Evolutionary conservation across 176 grass and related monocot genomes (phyloP).

Genomic region (Lolium rigidum): DNA sequence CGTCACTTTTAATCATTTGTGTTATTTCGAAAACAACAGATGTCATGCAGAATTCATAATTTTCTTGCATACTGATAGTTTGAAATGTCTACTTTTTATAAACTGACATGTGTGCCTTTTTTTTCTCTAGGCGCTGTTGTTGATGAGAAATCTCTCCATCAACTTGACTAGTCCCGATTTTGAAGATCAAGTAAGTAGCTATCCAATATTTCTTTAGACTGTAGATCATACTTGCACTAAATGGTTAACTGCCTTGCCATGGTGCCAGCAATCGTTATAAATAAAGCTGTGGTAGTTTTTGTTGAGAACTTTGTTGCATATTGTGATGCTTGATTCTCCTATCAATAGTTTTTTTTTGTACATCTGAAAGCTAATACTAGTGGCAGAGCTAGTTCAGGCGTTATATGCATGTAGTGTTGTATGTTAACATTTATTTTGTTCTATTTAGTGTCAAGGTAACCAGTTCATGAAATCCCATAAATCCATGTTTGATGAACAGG

Average conservation of each 20-base stretch:
- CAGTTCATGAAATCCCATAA: conserved; percentile 12
- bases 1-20: conserved; percentile 15
- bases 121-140: conserved; percentile 75
- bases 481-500: conserved; percentile 27
- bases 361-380: conserved; percentile 22
- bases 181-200: conserved; percentile 93
- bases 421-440: conserved; percentile 23
- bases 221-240: conserved; percentile 29
- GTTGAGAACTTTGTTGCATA: conserved; percentile 15
- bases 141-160: conserved; percentile 97
- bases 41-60: conserved; percentile 19
- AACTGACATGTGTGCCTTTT: conserved; percentile 20
- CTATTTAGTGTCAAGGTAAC: conserved; percentile 21
- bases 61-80: conserved; percentile 10
- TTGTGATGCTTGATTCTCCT: conserved; percentile 13
- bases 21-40: conserved; percentile 31
- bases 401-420: conserved; percentile 3
- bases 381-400: not conserved
- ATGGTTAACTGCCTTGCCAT: conserved; percentile 11
- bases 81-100: conserved; percentile 33
- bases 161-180: conserved; percentile 97
- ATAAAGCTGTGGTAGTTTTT: conserved; percentile 27
- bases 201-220: conserved; percentile 26
- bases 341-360: not conserved
- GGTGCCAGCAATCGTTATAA: conserved; percentile 14